These are phyloP conservation scores for Apiotrichum montevideense DNA, from an alignment of 1,284 basidiomycete species.

Conservation along the genomic window DNA sequence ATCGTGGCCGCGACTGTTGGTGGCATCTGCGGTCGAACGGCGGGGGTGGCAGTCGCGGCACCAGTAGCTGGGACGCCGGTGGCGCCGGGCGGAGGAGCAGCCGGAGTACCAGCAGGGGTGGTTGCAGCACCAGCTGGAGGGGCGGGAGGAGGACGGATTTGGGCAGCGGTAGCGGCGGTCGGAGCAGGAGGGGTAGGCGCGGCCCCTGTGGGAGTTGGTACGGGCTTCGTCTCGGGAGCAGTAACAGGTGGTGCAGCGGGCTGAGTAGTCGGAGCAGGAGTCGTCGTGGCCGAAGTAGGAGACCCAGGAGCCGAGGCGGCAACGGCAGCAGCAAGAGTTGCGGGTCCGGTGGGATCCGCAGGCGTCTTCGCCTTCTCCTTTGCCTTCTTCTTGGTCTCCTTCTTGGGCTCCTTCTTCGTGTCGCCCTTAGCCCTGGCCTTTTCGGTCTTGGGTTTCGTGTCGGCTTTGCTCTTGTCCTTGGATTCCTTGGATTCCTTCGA, in stretches of 20 bases:
- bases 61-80: not conserved
- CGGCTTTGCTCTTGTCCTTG: not conserved
- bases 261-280: not conserved
- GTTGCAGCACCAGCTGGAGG: not conserved
- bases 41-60: too few species aligned
- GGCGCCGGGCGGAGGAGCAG: constrained; percentile 1
- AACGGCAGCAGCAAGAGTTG: not conserved
- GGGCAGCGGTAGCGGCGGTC: not conserved
- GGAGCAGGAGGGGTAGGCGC: constrained; percentile 9
- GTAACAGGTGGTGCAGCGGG: not conserved
- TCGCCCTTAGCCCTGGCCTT: too few species aligned
- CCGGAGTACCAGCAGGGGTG: constrained; percentile 2
- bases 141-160: too few species aligned
- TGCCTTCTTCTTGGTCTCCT: too few species aligned
- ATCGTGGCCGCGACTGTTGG: too few species aligned
- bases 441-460: too few species aligned
- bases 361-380: not conserved
- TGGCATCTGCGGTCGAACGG: not conserved
- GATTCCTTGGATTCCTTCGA: constrained; percentile 9
- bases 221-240: not conserved
- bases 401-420: too few species aligned
- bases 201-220: constrained; percentile 2
- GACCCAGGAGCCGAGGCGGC: not conserved
- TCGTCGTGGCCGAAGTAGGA: not conserved
- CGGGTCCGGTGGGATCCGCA: not conserved